Evolutionary conservation across 768 basidiomycete species (phyloP), one percentile per base, ranked within the genome.

Genomic region (Mycena crocata): DNA sequence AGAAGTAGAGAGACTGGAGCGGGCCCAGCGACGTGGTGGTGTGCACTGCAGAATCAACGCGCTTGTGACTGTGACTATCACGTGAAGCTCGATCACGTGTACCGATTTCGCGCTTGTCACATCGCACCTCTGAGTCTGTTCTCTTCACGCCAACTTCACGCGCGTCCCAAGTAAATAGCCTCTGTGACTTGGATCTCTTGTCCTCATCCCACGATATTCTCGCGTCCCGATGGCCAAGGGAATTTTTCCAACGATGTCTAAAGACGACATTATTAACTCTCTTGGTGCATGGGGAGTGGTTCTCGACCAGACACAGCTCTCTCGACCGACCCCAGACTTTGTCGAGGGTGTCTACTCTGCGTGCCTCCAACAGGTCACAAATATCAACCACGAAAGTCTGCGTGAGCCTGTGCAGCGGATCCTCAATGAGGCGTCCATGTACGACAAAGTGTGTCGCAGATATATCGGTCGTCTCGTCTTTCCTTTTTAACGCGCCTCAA

Each of bases 281-380:
- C 85, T 95, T 28, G 80, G 84, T 7, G 88, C 85, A 26, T 93
- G 93, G 91, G 90, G 88, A 2, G 81, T 93, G 32, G 80, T 86
- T 10, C 84, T 93, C 35, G 89, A 84, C 69, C 83, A 84, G 49
- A 89, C 92, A 56, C 91, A 93, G 68, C 88, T 95, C 45, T 74
- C 84, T 45, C 83, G 84, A 21, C 93, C 93, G 1, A 87, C 87
- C 1, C 72, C 88, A 0, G 91, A 93, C 45, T 92, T 93, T 69
- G 91, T 94, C 32, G 84, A 89, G 39, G 82, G 80, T 56, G 85
- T 94, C 23, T 94, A 91, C 78, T 83, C 81, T 64, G 87, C 89
- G 10, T 92, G 92, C 73, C 84, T 95, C 44, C 85, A 90, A 44
- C 90, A 92, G 72, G 87, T 93, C 62, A 90, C 90, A 7, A 85